Evolutionary conservation across 2,329 filamentous ascomycete species (phyloP).

Genomic region (Leptographium galeiforme): DNA sequence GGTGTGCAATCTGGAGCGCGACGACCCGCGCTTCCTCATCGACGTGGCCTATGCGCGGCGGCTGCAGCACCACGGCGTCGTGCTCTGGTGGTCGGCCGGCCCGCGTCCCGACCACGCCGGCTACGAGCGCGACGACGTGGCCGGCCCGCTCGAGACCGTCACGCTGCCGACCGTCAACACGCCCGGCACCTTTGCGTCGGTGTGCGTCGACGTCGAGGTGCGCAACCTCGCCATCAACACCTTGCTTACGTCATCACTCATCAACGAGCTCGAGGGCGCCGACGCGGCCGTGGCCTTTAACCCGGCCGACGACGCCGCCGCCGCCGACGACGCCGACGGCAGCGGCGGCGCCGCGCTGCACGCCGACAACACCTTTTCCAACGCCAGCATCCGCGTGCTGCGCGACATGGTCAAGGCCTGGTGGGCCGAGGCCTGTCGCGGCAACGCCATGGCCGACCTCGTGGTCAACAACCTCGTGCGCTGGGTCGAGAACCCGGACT

Average conservation of each 20-base stretch:
- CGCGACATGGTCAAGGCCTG: conserved; percentile 98
- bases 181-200: conserved; percentile 84
- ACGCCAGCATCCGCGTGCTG: conserved; percentile 76
- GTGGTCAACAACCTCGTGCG: conserved; percentile 95
- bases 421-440: conserved; percentile 89
- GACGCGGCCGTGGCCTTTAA: conserved; percentile 82
- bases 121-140: conserved; percentile 83
- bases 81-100: conserved; percentile 90
- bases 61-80: conserved; percentile 79
- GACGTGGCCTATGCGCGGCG: conserved; percentile 89
- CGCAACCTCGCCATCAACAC: conserved; percentile 96
- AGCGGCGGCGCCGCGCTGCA: conserved; percentile 57
- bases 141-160: conserved; percentile 70
- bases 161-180: conserved; percentile 91
- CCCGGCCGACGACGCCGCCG: conserved; percentile 39
- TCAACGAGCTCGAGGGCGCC: conserved; percentile 88
- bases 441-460: conserved; percentile 89
- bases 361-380: conserved; percentile 84
- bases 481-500: conserved; percentile 90
- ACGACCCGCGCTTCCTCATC: conserved; percentile 89
- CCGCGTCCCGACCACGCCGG: conserved; percentile 88
- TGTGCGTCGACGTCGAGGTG: conserved; percentile 89
- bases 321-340: conserved; percentile 54
- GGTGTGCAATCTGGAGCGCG: conserved; percentile 85
- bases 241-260: conserved; percentile 86